Evolutionary conservation across 2,329 filamentous ascomycete species (phyloP).

Genomic region (Sclerotinia glacialis): DNA sequence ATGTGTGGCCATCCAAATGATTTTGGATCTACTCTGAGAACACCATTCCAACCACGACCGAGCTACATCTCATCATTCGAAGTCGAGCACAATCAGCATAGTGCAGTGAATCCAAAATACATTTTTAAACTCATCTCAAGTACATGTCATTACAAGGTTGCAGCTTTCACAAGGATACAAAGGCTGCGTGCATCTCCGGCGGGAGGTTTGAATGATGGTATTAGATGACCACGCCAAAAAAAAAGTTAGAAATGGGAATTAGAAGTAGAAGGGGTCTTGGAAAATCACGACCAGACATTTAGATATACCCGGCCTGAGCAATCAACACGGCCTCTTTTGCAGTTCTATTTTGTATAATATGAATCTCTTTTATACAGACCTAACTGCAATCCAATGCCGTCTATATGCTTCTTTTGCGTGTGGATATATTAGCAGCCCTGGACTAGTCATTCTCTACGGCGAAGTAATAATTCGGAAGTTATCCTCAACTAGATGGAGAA

Average conservation of each 20-base stretch:
- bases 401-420: background rate
- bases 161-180: background rate
- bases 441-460: background rate
- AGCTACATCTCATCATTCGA: too few relatives aligned
- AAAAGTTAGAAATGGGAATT: background rate
- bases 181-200: background rate
- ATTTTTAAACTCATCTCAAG: background rate
- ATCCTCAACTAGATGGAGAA: background rate
- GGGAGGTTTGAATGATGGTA: background rate
- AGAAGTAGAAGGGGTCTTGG: too few relatives aligned
- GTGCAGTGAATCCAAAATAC: too few relatives aligned
- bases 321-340: background rate
- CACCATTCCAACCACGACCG: background rate
- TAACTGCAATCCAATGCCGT: background rate
- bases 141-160: background rate
- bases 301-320: background rate
- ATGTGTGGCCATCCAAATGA: background rate
- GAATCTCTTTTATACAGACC: background rate
- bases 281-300: background rate
- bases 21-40: background rate
- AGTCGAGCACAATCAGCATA: background rate
- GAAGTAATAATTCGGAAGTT: too few relatives aligned
- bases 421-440: background rate
- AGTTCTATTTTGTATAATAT: background rate
- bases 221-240: background rate